A percentile compares a stretch with the other conserved stretches of the same genome.
phyloP scores from a whole-genome alignment of 2,329 filamentous ascomycete genomes.

The Penicillium olsonii region DNA sequence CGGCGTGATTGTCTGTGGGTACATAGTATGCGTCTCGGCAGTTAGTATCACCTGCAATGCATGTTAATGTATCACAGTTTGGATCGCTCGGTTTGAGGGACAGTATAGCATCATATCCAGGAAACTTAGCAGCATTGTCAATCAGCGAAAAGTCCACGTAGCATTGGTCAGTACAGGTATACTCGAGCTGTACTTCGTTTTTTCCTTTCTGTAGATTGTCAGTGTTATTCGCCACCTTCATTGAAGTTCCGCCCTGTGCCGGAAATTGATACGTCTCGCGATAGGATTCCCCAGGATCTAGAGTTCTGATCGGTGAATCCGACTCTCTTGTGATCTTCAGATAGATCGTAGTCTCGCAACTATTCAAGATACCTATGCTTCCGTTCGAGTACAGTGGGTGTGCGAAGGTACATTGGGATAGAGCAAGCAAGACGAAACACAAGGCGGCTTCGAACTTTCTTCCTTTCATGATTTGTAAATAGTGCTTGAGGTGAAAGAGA shows the following conservation, averaged over 20 bases:
- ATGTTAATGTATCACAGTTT: background rate
- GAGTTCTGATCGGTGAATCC: background rate
- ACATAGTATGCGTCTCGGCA: background rate
- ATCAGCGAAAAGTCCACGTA: background rate
- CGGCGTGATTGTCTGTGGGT: background rate
- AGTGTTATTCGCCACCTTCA: background rate
- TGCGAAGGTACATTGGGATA: background rate
- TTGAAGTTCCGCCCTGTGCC: background rate
- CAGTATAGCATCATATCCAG: background rate
- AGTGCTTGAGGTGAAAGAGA: too few relatives aligned
- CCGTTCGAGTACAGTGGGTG: background rate
- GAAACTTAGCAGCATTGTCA: background rate
- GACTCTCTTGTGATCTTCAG: background rate
- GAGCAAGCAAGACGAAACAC: background rate
- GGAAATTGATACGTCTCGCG: background rate
- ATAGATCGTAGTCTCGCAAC: background rate
- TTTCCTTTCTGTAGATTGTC: background rate
- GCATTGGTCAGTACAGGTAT: background rate
- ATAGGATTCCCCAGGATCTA: background rate
- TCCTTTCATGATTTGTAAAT: background rate
- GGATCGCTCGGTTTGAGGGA: background rate
- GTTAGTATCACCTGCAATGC: background rate
- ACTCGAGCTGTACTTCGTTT: background rate
- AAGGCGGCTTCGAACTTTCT: background rate
- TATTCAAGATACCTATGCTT: background rate